Evolutionary conservation across 768 basidiomycete genomes (phyloP), one percentile per base, ranked within the genome.

Genomic region (Boletus barrowsii): DNA sequence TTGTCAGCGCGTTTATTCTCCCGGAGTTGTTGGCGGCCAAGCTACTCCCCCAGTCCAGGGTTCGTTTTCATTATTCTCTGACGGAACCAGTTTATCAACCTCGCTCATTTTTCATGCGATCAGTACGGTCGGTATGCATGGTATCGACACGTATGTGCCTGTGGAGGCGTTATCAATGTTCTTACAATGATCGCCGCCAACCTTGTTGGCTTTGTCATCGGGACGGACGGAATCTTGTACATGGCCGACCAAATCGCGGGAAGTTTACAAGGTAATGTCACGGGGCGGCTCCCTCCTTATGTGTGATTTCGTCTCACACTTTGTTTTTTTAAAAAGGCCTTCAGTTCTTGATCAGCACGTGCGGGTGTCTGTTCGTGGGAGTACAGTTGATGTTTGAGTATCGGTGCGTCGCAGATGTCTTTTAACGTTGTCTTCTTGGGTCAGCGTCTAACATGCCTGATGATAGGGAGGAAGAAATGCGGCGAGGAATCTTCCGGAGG

Each of bases 331-430:
- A 11, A 1, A 8, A 53, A 92, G 91, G 90, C 7, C 53, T 88
- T 39, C 70, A 69, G 14, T 97, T 94, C 70, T 68, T 93, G 56
- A 45, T 80, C 1, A 66, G 78, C 5, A 83, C 85, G 0, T 79
- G 80, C 46, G 75, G 63, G 2, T 84, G 84, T 63, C 42, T 98
- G 13, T 98, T 95, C 64, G 78, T 92, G 20, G 91, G 80, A 3
- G 84, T 83, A 2, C 96, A 98, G 64, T 67, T 96, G 42, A 97
- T 98, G 96, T 93, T 98, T 55, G 96, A 98, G 65, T 98, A 98
- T 70, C 76, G 92, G 91, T 88, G 58, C 18, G 86, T 75, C 4
- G 8, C 52, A 24, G 20, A 49, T 37, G 37, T 30, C 4, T 20
- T 35, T 51, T 35, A 33, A 17, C 47, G 3, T 8, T 2, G 17